Percentiles rank a stretch among this genome's conserved stretches.
phyloP scores from a whole-genome alignment of 2,329 filamentous ascomycete genomes.

The Aureobasidium zeae region DNA sequence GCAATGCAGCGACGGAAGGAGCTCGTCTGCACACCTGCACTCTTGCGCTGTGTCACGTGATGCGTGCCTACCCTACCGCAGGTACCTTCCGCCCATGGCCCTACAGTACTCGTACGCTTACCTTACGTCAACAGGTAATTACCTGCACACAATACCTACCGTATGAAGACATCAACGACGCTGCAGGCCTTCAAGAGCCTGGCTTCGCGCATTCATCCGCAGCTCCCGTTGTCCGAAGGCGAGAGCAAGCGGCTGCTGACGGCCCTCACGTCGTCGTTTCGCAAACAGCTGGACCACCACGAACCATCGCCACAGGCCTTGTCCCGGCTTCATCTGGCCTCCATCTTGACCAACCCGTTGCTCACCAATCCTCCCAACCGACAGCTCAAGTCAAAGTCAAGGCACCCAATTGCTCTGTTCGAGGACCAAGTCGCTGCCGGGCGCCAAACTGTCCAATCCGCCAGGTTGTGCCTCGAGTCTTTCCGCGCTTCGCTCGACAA shows the following conservation, averaged over 20 bases:
- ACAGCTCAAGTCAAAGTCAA: slow-evolving; percentile 22
- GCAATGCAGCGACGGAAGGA: too few relatives aligned
- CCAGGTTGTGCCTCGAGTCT: slow-evolving; percentile 30
- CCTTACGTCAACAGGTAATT: too few relatives aligned
- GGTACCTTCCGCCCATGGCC: too few relatives aligned
- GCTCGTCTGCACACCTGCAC: too few relatives aligned
- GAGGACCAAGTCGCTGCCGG: slow-evolving; percentile 32
- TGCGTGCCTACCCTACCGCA: too few relatives aligned
- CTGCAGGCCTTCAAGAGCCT: slow-evolving; percentile 39
- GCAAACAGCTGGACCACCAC: slow-evolving; percentile 51
- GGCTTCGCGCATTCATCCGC: slow-evolving; percentile 45
- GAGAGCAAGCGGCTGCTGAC: slow-evolving; percentile 52
- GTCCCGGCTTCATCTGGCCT: slow-evolving; percentile 34
- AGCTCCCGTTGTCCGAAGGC: slow-evolving; percentile 44
- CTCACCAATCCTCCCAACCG: slow-evolving; percentile 26
- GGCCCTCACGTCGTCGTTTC: slow-evolving; percentile 54
- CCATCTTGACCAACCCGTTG: slow-evolving; percentile 44
- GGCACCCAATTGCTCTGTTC: slow-evolving; percentile 35
- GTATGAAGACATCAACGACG: slow-evolving; percentile 45
- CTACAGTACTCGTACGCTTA: too few relatives aligned
- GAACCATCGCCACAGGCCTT: slow-evolving; percentile 19
- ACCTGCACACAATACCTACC: background rate
- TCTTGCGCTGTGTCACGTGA: too few relatives aligned
- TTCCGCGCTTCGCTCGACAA: slow-evolving; percentile 22
- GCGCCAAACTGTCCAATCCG: slow-evolving; percentile 31